phyloP scores from a whole-genome alignment of 176 grass and related monocot genomes.

The Bromus sterilis region DNA sequence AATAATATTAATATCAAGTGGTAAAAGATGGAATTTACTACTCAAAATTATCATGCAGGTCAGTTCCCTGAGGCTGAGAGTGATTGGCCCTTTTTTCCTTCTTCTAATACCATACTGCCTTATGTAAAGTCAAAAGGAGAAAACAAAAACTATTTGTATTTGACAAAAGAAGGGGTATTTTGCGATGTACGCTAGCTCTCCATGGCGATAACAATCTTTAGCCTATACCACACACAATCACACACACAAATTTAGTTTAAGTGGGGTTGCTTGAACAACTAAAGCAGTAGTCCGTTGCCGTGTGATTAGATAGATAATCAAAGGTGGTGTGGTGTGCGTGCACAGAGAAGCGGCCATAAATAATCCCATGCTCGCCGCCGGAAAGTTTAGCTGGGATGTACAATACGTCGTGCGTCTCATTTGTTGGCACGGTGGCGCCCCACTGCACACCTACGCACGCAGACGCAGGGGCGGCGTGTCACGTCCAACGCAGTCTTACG shows the following conservation, averaged over 20 bases:
- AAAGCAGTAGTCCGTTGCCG: neutral
- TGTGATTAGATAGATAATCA: neutral
- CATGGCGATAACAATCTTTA: conserved; percentile 10
- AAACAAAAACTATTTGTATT: neutral
- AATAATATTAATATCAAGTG: too few relatives aligned
- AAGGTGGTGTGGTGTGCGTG: neutral
- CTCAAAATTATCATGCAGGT: too few relatives aligned
- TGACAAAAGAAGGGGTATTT: neutral
- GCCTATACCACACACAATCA: neutral
- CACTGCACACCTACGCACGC: neutral
- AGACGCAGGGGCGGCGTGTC: neutral
- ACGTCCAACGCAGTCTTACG: neutral
- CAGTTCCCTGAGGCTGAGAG: neutral
- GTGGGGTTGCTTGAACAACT: conserved; percentile 13
- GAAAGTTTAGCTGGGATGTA: neutral
- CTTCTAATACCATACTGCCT: neutral
- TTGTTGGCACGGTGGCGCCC: neutral
- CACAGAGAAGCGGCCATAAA: neutral
- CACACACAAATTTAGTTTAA: neutral
- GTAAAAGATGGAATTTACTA: too few relatives aligned
- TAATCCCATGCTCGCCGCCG: neutral
- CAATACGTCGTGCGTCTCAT: neutral
- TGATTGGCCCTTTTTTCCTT: neutral
- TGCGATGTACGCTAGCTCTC: neutral
- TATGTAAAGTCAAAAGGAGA: neutral